Percentiles rank a stretch among this genome's conserved stretches.
These are phyloP conservation scores for Exsudoporus frostii DNA, from an alignment of 768 basidiomycete genomes.

Conservation along the genomic window DNA sequence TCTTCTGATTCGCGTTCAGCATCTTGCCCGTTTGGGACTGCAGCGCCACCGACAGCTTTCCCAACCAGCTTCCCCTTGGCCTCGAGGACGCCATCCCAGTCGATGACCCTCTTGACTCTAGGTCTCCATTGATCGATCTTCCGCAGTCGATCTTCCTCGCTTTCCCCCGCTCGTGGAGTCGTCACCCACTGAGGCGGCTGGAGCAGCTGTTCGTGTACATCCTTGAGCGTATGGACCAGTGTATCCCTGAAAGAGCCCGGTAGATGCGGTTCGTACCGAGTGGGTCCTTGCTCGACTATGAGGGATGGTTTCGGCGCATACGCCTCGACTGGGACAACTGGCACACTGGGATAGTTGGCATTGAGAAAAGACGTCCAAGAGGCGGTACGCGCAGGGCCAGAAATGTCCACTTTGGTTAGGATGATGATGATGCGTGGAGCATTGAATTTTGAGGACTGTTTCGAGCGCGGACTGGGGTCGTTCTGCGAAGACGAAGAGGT, in stretches of 20 bases:
- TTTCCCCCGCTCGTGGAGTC: slow-evolving; percentile 34
- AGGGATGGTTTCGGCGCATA: slow-evolving; percentile 52
- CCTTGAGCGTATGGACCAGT: slow-evolving; percentile 62
- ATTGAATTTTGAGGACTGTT: slow-evolving; percentile 33
- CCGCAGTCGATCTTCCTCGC: slow-evolving; percentile 43
- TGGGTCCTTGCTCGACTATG: slow-evolving; percentile 39
- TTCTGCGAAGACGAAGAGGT: not conserved
- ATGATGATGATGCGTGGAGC: slow-evolving; percentile 54
- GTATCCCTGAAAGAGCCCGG: slow-evolving; percentile 60
- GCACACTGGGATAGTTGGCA: slow-evolving; percentile 48
- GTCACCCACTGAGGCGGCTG: slow-evolving; percentile 60
- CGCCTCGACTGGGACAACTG: slow-evolving; percentile 73
- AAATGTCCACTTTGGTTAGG: slow-evolving; percentile 86
- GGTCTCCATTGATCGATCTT: slow-evolving; percentile 63
- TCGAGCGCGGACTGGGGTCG: slow-evolving; percentile 12
- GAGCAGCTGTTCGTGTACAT: slow-evolving; percentile 64
- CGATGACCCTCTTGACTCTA: slow-evolving; percentile 57
- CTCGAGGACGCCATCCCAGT: slow-evolving; percentile 67
- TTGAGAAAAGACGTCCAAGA: slow-evolving; percentile 66
- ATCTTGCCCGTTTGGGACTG: slow-evolving; percentile 30
- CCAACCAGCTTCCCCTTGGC: slow-evolving; percentile 46
- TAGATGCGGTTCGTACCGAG: slow-evolving; percentile 60
- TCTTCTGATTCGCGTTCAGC: not conserved
- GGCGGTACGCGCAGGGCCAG: slow-evolving; percentile 58
- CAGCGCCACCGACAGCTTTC: slow-evolving; percentile 40